Base-by-base conservation (phyloP, 495 filamentous ascomycete genomes). In the Tuber indicum region DNA sequence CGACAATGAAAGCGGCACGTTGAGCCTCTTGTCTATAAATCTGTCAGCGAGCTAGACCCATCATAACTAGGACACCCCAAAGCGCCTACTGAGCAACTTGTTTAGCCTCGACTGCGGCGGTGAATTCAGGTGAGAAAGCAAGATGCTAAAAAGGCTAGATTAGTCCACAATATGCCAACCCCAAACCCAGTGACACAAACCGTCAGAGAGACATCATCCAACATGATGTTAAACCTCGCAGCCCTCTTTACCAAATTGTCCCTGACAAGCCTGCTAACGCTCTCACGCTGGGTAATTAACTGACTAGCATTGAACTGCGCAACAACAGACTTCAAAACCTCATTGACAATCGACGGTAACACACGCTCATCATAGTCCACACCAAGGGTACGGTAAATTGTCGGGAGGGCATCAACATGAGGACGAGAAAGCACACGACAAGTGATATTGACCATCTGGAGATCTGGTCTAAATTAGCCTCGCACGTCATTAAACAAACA, bases 401-500 rank as follows among this genome's bases (percentile, higher is more conserved):
- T 92, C 8, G 96, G 96, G 44, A 99, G 90, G 45, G 94, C 92
- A 75, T 93, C 89, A 81, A 98, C 87, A 52, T 92, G 90, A 76
- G 96, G 96, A 84, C 93, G 89, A 70, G 94, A 97, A 74, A 99
- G 93, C 72, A 99, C 96, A 94, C 96, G 96, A 87, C 96, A 99
- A 83, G 96, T 99, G 85, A 99, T 99, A 89, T 99, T 99, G 84
- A 99, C 96, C 96, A 99, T 99, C 88, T 99, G 96, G 84, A 99
- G 87, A 86, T 99, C 96, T 83, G 21, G 43, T 43, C 26, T 16
- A 66, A 19, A 36, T 66, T 17, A 66, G 36, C 26, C n/a, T 46
- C 47, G 16, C 3, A 46, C 4, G 42, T 62, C 23, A 76, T 49
- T 47, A 21, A 9, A 23, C 49, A 43, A 39, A 70, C 43, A 21